Evolutionary conservation across 2,329 filamentous ascomycete species (phyloP).

Genomic region (Cladophialophora yegresii): DNA sequence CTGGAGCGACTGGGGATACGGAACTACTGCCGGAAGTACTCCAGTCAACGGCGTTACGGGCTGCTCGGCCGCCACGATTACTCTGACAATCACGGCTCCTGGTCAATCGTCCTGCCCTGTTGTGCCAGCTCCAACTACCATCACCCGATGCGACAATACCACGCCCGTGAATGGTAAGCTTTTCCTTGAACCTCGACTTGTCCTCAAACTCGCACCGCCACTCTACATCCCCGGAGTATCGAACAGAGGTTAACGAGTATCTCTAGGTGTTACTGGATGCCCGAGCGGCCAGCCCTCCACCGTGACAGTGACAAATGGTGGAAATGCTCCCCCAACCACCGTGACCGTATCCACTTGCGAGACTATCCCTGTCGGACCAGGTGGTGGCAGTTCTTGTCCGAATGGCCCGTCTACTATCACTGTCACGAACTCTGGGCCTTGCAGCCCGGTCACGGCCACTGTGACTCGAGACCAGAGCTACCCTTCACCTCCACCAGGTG

Average conservation of each 20-base stretch:
- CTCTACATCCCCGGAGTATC: neutral
- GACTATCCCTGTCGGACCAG: neutral
- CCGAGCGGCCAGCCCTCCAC: neutral
- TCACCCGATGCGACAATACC: neutral
- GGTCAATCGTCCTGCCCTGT: neutral
- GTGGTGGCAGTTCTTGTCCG: neutral
- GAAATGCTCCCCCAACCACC: neutral
- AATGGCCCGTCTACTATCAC: neutral
- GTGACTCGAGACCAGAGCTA: neutral
- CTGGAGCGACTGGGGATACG: constrained; percentile 5
- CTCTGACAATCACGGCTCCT: neutral
- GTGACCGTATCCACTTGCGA: neutral
- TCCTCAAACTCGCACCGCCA: no score
- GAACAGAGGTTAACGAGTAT: neutral
- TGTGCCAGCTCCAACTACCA: neutral
- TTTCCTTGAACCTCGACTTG: no score
- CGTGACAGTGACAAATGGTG: neutral
- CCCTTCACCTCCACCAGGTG: neutral
- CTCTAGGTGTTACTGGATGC: neutral
- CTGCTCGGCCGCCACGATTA: neutral
- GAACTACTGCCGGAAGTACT: constrained; percentile 1
- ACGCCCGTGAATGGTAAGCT: neutral
- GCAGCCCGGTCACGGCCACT: neutral
- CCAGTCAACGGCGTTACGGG: neutral
- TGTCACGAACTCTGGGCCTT: neutral